Conservation (phyloP, 2,329 filamentous ascomycete genomes). For the Stachybotrys echinatus region DNA sequence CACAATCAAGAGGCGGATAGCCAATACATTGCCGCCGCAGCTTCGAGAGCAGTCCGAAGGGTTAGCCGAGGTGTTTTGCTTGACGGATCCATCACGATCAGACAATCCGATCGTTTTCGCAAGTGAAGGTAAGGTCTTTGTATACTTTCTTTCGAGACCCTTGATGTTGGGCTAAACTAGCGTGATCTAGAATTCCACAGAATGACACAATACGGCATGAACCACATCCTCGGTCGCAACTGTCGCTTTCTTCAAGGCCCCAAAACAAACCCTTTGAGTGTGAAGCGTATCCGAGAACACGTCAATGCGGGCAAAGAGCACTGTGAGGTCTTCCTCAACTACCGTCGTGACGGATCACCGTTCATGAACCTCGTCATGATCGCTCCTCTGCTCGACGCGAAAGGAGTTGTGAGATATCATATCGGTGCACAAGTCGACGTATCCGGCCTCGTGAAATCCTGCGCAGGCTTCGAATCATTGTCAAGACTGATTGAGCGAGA, state of each 20-base stretch:
- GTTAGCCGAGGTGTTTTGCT: conserved; percentile 70
- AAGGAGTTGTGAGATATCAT: conserved; percentile 60
- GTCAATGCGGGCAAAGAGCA: conserved; percentile 61
- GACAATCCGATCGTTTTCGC: conserved; percentile 77
- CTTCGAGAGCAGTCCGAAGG: conserved; percentile 67
- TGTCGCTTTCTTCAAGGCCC: conserved; percentile 76
- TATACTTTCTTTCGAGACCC: no score
- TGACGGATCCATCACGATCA: conserved; percentile 66
- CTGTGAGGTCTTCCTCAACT: conserved; percentile 72
- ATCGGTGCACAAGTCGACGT: conserved; percentile 71
- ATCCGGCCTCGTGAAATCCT: conserved; percentile 62
- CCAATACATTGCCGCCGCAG: conserved; percentile 59
- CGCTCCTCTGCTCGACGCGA: conserved; percentile 64
- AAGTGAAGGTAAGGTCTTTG: conserved; percentile 58
- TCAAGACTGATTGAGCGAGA: conserved; percentile 33
- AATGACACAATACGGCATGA: conserved; percentile 70
- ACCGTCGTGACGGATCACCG: conserved; percentile 68
- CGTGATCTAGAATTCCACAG: conserved; percentile 66
- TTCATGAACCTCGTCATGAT: conserved; percentile 75
- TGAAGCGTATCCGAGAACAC: conserved; percentile 57
- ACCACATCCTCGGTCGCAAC: conserved; percentile 69
- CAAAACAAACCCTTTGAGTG: conserved; percentile 58
- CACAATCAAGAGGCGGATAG: conserved; percentile 63
- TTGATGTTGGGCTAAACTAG: no score
- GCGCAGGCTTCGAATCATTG: conserved; percentile 59